Conservation (phyloP, 805 yeast species). For the Spathaspora passalidarum region DNA sequence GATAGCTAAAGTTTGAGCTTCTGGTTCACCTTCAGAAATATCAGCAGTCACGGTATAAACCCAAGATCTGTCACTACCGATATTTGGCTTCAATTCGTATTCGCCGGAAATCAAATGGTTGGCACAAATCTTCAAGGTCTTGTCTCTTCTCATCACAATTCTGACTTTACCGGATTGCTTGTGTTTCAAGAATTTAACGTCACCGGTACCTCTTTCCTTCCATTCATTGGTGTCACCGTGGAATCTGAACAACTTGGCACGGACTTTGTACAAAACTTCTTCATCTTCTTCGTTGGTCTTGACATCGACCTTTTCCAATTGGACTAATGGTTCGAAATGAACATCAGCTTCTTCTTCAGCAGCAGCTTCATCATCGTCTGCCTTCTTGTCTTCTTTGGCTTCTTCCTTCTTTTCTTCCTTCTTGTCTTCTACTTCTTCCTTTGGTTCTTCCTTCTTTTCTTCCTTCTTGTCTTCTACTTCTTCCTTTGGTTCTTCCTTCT, state of each 20-base stretch:
- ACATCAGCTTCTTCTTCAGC: slow-evolving; percentile 71
- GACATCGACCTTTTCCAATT: slow-evolving; percentile 92
- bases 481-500: slow-evolving; percentile 44
- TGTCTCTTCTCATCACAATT: slow-evolving; percentile 97
- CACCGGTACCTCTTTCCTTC: slow-evolving; percentile 99
- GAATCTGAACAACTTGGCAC: slow-evolving; percentile 94
- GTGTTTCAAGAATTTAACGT: slow-evolving; percentile 91
- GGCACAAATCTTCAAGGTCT: slow-evolving; percentile 96
- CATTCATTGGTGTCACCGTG: slow-evolving; percentile 84
- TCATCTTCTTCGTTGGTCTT: slow-evolving; percentile 60
- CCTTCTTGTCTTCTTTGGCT: slow-evolving; percentile 19
- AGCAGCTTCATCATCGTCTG: slow-evolving; percentile 56
- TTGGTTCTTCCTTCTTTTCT: slow-evolving; percentile 30
- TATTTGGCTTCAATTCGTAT: slow-evolving; percentile 82
- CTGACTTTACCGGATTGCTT: slow-evolving; percentile 79
- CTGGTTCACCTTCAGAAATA: slow-evolving; percentile 92
- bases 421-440: slow-evolving; percentile 25
- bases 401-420: slow-evolving; percentile 39
- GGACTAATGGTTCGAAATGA: slow-evolving; percentile 94
- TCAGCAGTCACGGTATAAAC: slow-evolving; percentile 94
- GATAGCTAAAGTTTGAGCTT: slow-evolving; percentile 94
- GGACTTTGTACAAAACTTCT: slow-evolving; percentile 53
- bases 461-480: slow-evolving; percentile 32
- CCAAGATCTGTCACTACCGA: slow-evolving; percentile 98
- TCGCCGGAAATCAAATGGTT: slow-evolving; percentile 87